Base-by-base conservation (phyloP, 768 basidiomycete species). In the Baorangia bicolor region DNA sequence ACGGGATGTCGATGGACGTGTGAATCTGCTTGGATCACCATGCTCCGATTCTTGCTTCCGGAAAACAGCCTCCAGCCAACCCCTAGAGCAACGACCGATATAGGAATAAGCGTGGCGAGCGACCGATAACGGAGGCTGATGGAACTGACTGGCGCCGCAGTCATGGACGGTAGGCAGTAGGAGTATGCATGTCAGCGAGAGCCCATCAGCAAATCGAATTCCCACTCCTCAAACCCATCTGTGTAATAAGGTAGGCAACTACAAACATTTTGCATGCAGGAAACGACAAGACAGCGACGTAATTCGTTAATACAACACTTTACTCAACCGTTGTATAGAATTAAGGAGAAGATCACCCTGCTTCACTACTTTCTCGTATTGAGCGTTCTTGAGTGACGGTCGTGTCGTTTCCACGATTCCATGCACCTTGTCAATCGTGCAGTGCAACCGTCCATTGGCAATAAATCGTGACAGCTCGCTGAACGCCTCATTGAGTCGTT, bases 391-490 rank as follows among this genome's bases (percentile, higher is more conserved):
- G 40, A 80, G 72, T 42, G 84, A 79, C 5, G 83, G 80, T 55
- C 92, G 79, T 45, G 90, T 94, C 25, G 96, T 98, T 75, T 94
- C 91, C 16, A 98, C 94, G 35, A 98, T 82, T 0, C 94, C 92
- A 53, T 88, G 81, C n/a, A 98, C 96, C 65, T 92, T 92, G 78
- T 98, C 95, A 56, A 98, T 98, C 1, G 86, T 85, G 63, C 88
- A 90, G 65, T 92, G 86, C 47, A 99, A 73, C 12, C 96, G 80
- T 23, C 90, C 89, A 14, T 83, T 82, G 16, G 94, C 88, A 62
- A 99, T 98, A 76, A 98, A 96, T 8, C 87, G 83, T 30, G 92
- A 92, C 34, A 98, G 79, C 66, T 99, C 95, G 62, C 92, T 94
- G 63, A 21, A 41, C 4, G 13, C n/a, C n/a, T 40, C 21, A 11